Base-by-base conservation (phyloP, 2,329 filamentous ascomycete species). In the Fusarium equiseti region DNA sequence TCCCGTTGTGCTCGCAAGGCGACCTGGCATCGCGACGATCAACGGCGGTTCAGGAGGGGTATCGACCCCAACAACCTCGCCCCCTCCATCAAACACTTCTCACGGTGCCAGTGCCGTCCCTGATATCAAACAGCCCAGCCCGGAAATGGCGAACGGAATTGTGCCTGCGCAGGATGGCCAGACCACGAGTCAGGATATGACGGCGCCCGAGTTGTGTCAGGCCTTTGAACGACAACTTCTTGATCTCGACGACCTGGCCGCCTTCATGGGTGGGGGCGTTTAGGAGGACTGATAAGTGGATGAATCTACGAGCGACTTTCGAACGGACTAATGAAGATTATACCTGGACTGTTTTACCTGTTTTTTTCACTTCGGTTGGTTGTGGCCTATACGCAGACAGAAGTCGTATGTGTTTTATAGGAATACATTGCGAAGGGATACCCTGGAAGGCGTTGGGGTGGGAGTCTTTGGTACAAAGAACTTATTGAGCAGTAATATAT, bases 251-350 rank as follows among this genome's bases (percentile, higher is more conserved):
- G 87, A 89, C 72, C 83, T 89, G 13, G 87, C 87, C 32, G 87
- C 87, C 5, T 89, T 89, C 57, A 89, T 89, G 87, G 87, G 87
- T 22, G 87, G 87, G 22, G 87, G 87, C 64, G 87, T 89, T 67
- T 89, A 68, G 71, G 10, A 26, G 15, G 18, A 42, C 24, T 27
- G 5, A 16, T 29, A n/a, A 32, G 32, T 24, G 35, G 38, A 72
- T 46, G 46, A 72, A 56, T 44, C 26, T 51, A 68, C 22, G 54
- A 56, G 35, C 32, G 32, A 57, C 46, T 51, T 54, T 27, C 18
- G n/a, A 35, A 38, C 20, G 59, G 56, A 43, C 22, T 65, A 54
- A 68, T 67, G 59, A 66, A 59, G 59, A n/a, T 49, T 54, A 63
- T 48, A 68, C 49, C 18, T n/a, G 51, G 50, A 62, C 22, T 54